These are phyloP conservation scores for Daedaleopsis nitida DNA, from an alignment of 768 basidiomycete species.

Conservation along the genomic window DNA sequence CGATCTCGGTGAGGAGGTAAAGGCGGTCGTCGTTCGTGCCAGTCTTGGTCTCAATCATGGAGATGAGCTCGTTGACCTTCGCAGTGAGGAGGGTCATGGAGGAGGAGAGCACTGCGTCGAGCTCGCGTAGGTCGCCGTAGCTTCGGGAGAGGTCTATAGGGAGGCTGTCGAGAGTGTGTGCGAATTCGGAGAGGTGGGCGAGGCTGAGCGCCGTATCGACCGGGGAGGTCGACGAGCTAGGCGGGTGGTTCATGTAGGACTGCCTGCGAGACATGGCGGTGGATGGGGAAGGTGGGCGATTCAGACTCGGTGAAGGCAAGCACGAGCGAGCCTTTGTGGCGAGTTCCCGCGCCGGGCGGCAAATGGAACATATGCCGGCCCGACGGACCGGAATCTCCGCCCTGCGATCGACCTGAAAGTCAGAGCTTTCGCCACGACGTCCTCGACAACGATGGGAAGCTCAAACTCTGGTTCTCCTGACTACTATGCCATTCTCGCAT, in stretches of 20 bases:
- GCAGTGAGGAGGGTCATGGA: slow-evolving; percentile 80
- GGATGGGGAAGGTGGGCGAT: neutral
- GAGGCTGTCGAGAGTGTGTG: slow-evolving; percentile 90
- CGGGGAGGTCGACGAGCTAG: slow-evolving; percentile 16
- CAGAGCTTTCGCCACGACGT: neutral
- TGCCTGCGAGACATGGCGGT: slow-evolving; percentile 14
- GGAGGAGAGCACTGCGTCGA: slow-evolving; percentile 94
- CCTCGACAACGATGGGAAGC: neutral
- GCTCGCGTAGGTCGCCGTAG: slow-evolving; percentile 95
- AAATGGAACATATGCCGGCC: neutral
- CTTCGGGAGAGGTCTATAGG: slow-evolving; percentile 93
- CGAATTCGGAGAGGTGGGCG: slow-evolving; percentile 77
- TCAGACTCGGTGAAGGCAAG: neutral
- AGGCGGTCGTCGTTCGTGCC: slow-evolving; percentile 73
- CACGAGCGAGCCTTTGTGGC: neutral
- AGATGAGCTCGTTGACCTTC: slow-evolving; percentile 75
- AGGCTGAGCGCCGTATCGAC: slow-evolving; percentile 58
- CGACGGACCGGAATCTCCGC: neutral
- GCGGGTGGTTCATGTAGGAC: slow-evolving; percentile 10
- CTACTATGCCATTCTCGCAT: slow-evolving; percentile 62
- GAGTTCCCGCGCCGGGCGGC: neutral
- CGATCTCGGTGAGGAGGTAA: slow-evolving; percentile 87
- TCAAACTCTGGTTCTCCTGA: slow-evolving; percentile 29
- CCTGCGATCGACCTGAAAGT: neutral
- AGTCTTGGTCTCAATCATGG: slow-evolving; percentile 69